Evolutionary conservation across 768 basidiomycete species (phyloP).

Genomic region (Pholiota microspora): DNA sequence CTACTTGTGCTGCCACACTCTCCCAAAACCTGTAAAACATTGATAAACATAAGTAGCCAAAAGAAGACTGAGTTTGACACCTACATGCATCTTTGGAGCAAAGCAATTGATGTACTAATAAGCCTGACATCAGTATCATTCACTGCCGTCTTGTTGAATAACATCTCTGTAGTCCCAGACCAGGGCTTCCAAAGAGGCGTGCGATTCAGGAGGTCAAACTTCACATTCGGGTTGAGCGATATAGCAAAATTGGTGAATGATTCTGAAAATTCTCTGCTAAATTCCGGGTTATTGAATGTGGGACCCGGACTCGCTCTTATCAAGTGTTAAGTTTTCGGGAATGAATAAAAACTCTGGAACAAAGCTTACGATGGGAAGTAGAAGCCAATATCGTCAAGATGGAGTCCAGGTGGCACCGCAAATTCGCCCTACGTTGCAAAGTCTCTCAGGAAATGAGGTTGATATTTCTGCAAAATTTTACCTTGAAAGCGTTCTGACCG

Average conservation of each 20-base stretch:
- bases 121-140: conserved; percentile 28
- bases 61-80: no score
- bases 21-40: no score
- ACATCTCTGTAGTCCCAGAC: conserved; percentile 35
- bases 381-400: conserved; percentile 36
- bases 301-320: no score
- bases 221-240: conserved; percentile 30
- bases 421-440: conserved; percentile 34
- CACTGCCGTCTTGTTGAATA: conserved; percentile 40
- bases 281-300: conserved; percentile 35
- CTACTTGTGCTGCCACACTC: no score
- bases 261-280: conserved; percentile 34
- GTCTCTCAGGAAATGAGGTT: neutral
- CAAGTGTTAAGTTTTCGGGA: no score
- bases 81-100: conserved; percentile 27
- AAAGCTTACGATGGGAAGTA: conserved; percentile 40
- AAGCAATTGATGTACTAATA: conserved; percentile 25
- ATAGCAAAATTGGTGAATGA: conserved; percentile 37
- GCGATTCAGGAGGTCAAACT: conserved; percentile 29
- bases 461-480: conserved; percentile 1
- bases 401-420: conserved; percentile 39
- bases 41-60: no score
- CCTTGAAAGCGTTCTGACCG: conserved; percentile 31
- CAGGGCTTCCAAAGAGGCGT: conserved; percentile 37
- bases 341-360: no score